Evolutionary conservation across 495 filamentous ascomycete genomes (phyloP).

Genomic region (Opeltia flavorubescens): DNA sequence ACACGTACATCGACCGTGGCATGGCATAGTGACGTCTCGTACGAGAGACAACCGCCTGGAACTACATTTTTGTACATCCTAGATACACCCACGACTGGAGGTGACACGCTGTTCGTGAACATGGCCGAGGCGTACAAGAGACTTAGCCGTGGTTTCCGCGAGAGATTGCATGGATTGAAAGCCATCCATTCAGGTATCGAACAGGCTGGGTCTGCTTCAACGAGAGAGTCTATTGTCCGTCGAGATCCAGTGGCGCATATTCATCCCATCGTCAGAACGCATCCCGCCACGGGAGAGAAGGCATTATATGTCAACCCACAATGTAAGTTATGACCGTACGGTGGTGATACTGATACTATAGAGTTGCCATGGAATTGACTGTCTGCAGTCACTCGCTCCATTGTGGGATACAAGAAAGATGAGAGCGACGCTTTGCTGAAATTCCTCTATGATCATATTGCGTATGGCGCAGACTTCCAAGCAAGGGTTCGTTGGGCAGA

Average conservation of each 20-base stretch:
- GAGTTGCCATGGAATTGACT: background rate
- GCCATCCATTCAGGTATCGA: conserved; percentile 55
- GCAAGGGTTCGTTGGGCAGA: conserved; percentile 73
- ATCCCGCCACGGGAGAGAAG: conserved; percentile 74
- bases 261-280: conserved; percentile 69
- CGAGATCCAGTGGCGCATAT: conserved; percentile 55
- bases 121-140: conserved; percentile 63
- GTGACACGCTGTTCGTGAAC: conserved; percentile 66
- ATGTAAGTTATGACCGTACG: conserved; percentile 39
- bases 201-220: conserved; percentile 45
- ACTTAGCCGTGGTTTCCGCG: conserved; percentile 54
- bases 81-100: conserved; percentile 60
- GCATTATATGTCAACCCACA: conserved; percentile 75
- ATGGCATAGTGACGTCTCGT: conserved; percentile 76
- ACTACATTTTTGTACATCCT: conserved; percentile 72
- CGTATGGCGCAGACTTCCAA: conserved; percentile 74
- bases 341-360: no score
- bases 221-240: conserved; percentile 46
- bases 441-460: conserved; percentile 79
- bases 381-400: conserved; percentile 47
- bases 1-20: conserved; percentile 53
- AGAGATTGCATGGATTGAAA: conserved; percentile 62
- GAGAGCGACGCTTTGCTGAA: conserved; percentile 69
- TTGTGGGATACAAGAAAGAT: conserved; percentile 63
- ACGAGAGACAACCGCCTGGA: conserved; percentile 73